phyloP scores from a whole-genome alignment of 306 rosid genomes.

The Argentina anserina region DNA sequence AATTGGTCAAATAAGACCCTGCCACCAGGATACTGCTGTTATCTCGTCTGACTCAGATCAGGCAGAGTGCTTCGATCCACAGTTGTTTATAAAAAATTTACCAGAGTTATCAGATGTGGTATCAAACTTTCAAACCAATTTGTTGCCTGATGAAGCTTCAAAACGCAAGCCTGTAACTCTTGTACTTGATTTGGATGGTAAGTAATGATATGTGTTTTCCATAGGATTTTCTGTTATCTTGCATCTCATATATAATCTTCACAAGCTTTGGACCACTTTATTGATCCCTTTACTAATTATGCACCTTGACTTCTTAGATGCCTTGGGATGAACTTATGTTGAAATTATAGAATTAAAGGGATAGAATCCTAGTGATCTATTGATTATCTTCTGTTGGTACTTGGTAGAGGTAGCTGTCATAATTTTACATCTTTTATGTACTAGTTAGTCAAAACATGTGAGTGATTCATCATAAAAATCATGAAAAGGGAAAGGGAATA shows the following conservation, averaged over 20 bases:
- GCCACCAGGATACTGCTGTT: slow-evolving; percentile 55
- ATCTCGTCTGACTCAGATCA: slow-evolving; percentile 53
- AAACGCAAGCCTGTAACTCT: slow-evolving; percentile 66
- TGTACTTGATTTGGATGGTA: slow-evolving; percentile 99
- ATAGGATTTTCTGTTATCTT: slow-evolving; percentile 2
- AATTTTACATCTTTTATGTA: neutral
- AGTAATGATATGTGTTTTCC: slow-evolving; percentile 5
- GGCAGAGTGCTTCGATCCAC: slow-evolving; percentile 87
- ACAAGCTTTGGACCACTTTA: neutral
- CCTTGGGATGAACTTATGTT: neutral
- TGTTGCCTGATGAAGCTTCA: slow-evolving; percentile 49
- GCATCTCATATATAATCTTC: slow-evolving; percentile 5
- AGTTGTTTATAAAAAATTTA: slow-evolving; percentile 67
- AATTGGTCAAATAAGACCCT: slow-evolving; percentile 66
- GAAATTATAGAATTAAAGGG: neutral
- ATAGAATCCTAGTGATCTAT: neutral
- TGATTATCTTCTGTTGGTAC: neutral
- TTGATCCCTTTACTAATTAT: neutral
- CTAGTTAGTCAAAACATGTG: neutral
- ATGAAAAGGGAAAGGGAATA: neutral
- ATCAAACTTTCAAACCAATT: slow-evolving; percentile 50
- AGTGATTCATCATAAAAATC: neutral
- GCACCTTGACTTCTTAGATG: neutral
- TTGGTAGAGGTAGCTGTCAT: neutral
- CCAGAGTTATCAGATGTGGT: slow-evolving; percentile 82